Evolutionary conservation across 2,329 filamentous ascomycete species (phyloP).

Genomic region (Fusarium odoratissimum): DNA sequence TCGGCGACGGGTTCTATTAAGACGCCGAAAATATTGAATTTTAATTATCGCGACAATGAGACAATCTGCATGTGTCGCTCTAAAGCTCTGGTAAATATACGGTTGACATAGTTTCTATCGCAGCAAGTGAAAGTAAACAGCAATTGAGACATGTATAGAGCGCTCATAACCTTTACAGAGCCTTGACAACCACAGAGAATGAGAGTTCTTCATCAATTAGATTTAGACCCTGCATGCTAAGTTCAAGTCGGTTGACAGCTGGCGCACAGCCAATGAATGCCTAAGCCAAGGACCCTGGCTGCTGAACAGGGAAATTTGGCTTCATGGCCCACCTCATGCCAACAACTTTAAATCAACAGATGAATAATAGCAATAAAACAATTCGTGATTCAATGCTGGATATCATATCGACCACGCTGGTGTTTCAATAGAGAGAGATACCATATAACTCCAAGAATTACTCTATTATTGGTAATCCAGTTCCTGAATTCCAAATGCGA

Average conservation of each 20-base stretch:
- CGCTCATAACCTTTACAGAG: not conserved
- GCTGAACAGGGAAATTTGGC: not conserved
- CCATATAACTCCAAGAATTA: accelerated
- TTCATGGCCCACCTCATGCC: not conserved
- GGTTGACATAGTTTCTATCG: not conserved
- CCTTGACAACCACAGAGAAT: not conserved
- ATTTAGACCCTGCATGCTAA: not conserved
- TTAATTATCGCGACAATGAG: not conserved
- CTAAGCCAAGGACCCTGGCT: not conserved
- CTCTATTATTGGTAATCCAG: too few relatives aligned
- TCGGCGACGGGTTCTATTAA: not conserved
- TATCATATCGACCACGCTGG: accelerated
- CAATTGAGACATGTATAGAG: too few relatives aligned
- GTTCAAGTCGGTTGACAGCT: not conserved
- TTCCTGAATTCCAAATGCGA: not conserved
- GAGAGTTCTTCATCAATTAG: not conserved
- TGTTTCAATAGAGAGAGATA: not conserved
- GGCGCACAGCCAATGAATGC: not conserved
- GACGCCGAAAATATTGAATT: not conserved
- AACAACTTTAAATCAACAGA: not conserved
- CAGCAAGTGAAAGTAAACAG: not conserved
- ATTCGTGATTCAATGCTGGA: not conserved
- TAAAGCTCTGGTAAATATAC: not conserved
- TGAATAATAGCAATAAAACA: not conserved
- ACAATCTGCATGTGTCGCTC: not conserved